These are phyloP conservation scores for Metarhizium brunneum DNA, from an alignment of 2,329 filamentous ascomycete genomes.

Conservation along the genomic window DNA sequence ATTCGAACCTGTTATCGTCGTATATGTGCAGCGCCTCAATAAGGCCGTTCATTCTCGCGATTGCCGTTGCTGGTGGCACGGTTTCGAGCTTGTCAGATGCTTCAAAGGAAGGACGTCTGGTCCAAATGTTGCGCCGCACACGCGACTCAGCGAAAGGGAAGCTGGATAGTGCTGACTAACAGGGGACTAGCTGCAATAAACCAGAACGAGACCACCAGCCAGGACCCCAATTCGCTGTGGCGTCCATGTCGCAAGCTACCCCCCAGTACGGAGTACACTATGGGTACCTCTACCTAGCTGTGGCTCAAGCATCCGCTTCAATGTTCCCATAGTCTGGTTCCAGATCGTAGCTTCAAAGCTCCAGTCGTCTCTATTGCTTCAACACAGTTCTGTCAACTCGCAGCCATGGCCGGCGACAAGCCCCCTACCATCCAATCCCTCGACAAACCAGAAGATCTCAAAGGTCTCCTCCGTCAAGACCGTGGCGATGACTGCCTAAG, in stretches of 20 bases:
- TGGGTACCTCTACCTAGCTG: no score
- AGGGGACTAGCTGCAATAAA: no score
- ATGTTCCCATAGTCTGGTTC: no score
- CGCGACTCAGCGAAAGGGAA: not conserved
- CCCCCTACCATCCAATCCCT: slow-evolving; percentile 42
- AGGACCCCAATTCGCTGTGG: no score
- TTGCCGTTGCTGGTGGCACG: slow-evolving; percentile 3
- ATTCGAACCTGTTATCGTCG: slow-evolving; percentile 79
- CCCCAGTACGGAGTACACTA: no score
- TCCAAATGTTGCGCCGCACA: not conserved
- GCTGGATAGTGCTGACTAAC: slow-evolving; percentile 1
- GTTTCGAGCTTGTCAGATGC: not conserved
- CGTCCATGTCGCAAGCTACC: no score
- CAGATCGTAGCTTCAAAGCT: not conserved
- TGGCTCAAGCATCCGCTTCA: no score
- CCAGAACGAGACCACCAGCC: no score
- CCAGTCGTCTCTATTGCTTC: not conserved
- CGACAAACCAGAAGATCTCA: slow-evolving; percentile 51
- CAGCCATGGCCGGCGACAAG: slow-evolving; percentile 26
- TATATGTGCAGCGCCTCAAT: slow-evolving; percentile 96
- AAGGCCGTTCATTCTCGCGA: slow-evolving; percentile 64
- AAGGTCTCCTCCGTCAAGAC: slow-evolving; percentile 48
- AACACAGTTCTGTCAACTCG: not conserved
- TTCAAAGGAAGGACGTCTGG: not conserved
- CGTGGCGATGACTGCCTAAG: slow-evolving; percentile 57